Base-by-base conservation (phyloP, 257 asterid genomes). In the Solanum lycopersicoides region DNA sequence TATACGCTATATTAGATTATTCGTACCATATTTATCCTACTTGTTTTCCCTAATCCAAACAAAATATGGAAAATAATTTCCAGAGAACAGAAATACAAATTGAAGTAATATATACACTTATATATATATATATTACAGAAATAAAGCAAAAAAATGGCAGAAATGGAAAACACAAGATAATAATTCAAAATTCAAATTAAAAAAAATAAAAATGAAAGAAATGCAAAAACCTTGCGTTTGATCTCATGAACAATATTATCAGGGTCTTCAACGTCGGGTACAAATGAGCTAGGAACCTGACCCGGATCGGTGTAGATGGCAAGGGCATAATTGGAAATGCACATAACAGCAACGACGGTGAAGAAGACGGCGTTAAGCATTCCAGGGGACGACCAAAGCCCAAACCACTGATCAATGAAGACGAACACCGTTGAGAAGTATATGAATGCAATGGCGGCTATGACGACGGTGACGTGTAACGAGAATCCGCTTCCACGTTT, bases 291-390 rank as follows among this genome's bases (percentile, higher is more conserved):
- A 34, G 98, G 99, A 83, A 96, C 96, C 93, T 94, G 95, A 90
- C 99, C 99, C 90, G 99, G 98, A 89, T 95, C 97, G 79, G 98
- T 95, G 30, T 88, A 86, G 44, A 96, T 86, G 59, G 99, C 96
- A 77, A 91, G 94, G 59, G 86, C 91, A 84, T 95, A 96, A 86
- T 93, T 92, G 88, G 75, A 89, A 83, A 90, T 53, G 87, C 94
- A 94, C 95, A 93, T 88, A 87, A 85, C 86, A 68, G 98, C 97
- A 63, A 95, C 47, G 85, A 87, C 80, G 14, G 99, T 94, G 91
- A 91, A 96, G 73, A 89, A 94, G 90, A 88, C 90, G 79, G 93
- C 92, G 91, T 96, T 93, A 14, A 96, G 88, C 92, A 94, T 91
- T 18, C 99, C 99, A 11, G 97, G 96, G 0, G 98, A 94, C 23